Percentiles rank a stretch among this genome's conserved stretches.
Evolutionary conservation across 2,329 filamentous ascomycete genomes (phyloP).

Genomic region (Epichloe hybrida): DNA sequence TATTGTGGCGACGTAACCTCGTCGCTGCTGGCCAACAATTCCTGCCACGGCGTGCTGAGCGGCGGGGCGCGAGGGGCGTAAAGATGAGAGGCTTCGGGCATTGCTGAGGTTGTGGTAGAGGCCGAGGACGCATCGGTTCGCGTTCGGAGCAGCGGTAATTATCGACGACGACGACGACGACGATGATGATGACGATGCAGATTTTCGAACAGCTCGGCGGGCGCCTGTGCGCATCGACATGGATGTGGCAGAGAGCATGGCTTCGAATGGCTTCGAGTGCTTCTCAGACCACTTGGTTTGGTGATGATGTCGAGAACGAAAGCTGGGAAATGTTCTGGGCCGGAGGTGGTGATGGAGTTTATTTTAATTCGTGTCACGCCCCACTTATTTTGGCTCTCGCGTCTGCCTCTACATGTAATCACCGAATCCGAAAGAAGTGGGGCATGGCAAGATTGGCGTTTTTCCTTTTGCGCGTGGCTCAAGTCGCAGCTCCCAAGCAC

Average conservation of each 20-base stretch:
- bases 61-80: not conserved
- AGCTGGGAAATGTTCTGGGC: no score
- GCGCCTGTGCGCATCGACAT: not conserved
- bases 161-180: not conserved
- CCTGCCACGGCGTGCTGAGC: not conserved
- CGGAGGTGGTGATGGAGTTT: no score
- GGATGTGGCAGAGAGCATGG: conserved; percentile 3
- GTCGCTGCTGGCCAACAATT: not conserved
- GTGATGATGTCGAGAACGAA: not conserved
- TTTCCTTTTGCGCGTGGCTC: no score
- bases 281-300: not conserved
- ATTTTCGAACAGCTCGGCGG: not conserved
- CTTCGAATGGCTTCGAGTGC: not conserved
- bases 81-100: not conserved
- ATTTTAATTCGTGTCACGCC: no score
- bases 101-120: not conserved
- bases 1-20: not conserved
- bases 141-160: not conserved
- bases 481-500: no score
- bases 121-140: not conserved
- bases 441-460: no score
- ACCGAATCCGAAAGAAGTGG: no score
- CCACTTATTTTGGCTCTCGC: no score
- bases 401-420: no score
- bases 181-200: not conserved